phyloP scores from a whole-genome alignment of 2,329 filamentous ascomycete species.

The Parastagonospora nodorum region DNA sequence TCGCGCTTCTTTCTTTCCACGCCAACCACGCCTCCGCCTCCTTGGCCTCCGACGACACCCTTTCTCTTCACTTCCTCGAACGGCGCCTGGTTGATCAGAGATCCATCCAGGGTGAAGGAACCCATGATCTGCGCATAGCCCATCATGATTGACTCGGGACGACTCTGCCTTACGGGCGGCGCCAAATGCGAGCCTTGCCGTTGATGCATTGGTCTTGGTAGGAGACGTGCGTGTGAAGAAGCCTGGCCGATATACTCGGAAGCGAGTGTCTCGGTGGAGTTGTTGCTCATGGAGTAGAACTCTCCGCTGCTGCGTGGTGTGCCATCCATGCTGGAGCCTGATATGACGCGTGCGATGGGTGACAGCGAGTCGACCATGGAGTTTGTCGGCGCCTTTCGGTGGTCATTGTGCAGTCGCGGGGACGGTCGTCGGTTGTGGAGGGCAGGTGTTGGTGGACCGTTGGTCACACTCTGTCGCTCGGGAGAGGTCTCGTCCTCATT shows the following conservation, averaged over 20 bases:
- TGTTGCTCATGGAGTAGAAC: conserved; percentile 93
- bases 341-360: conserved; percentile 72
- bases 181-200: conserved; percentile 37
- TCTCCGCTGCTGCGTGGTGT: conserved; percentile 92
- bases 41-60: conserved; percentile 82
- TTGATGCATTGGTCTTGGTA: conserved; percentile 43
- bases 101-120: conserved; percentile 89
- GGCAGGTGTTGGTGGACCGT: conserved; percentile 45
- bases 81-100: conserved; percentile 82
- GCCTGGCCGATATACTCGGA: conserved; percentile 75
- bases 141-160: conserved; percentile 91
- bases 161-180: conserved; percentile 37
- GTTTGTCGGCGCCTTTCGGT: conserved; percentile 46
- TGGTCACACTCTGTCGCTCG: conserved; percentile 22
- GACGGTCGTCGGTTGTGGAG: conserved; percentile 35
- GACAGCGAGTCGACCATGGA: conserved; percentile 59
- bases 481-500: conserved; percentile 28
- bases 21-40: conserved; percentile 81
- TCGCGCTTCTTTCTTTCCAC: conserved; percentile 75
- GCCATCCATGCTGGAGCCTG: conserved; percentile 72
- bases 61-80: conserved; percentile 98
- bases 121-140: conserved; percentile 94
- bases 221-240: conserved; percentile 51
- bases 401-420: conserved; percentile 24
- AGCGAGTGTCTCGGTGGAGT: conserved; percentile 88